Conservation (phyloP, 176 grass and related monocot species). For the Zizania latifolia region DNA sequence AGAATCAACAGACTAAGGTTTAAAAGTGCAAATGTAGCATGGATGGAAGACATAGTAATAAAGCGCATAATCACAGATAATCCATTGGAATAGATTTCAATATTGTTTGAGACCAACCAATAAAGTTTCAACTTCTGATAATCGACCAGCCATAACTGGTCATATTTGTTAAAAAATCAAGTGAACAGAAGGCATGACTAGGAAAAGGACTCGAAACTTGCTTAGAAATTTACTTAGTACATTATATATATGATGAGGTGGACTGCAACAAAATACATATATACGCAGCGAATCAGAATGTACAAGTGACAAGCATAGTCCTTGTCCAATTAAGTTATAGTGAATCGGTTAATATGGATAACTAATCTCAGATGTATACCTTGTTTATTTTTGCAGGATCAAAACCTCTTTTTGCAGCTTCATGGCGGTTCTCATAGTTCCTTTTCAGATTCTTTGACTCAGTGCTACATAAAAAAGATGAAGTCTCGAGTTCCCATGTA, state of each 20-base stretch:
- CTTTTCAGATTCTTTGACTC: constrained; percentile 44
- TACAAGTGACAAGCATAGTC: neutral
- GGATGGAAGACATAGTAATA: neutral
- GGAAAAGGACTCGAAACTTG: neutral
- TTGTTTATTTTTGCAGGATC: constrained; percentile 43
- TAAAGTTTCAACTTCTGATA: neutral
- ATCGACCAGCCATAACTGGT: neutral
- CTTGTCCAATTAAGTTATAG: neutral
- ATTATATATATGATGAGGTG: neutral
- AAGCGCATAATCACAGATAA: neutral
- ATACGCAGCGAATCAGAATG: neutral
- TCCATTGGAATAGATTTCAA: neutral
- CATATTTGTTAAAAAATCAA: neutral
- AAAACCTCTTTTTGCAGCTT: constrained; percentile 37
- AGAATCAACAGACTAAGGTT: neutral
- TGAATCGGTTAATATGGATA: constrained; percentile 16
- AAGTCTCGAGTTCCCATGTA: constrained; percentile 81
- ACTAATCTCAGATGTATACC: constrained; percentile 27
- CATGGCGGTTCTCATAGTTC: constrained; percentile 41
- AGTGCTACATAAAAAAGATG: constrained; percentile 66
- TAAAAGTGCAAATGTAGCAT: neutral
- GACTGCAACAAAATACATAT: neutral
- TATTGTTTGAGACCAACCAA: neutral
- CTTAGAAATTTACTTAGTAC: neutral
- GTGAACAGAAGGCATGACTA: neutral